These are phyloP conservation scores for Scutellaria galericulata DNA, from an alignment of 257 asterid genomes.

Conservation along the genomic window DNA sequence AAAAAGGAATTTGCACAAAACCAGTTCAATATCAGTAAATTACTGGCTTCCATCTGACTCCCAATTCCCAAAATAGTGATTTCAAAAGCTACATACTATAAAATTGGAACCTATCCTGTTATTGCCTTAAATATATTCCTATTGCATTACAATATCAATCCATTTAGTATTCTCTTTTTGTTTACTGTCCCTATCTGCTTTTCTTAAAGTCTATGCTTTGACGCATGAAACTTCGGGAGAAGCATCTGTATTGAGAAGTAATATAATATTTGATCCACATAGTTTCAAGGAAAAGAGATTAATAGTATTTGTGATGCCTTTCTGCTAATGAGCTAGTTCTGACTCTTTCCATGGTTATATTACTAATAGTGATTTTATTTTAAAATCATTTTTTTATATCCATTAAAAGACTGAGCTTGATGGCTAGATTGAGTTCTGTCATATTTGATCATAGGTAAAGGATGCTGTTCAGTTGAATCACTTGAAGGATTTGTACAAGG, in stretches of 20 bases:
- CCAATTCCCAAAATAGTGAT: background rate
- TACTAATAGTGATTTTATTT: background rate
- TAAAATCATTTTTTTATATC: constrained; percentile 4
- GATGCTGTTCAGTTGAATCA: constrained; percentile 60
- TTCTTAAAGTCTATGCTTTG: constrained; percentile 20
- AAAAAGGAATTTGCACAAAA: background rate
- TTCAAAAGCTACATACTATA: background rate
- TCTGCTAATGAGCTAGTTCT: constrained; percentile 22
- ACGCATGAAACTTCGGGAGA: constrained; percentile 18
- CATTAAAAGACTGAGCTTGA: constrained; percentile 18
- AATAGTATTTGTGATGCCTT: constrained; percentile 8
- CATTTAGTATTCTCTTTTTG: background rate
- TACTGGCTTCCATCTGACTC: background rate
- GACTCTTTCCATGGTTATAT: background rate
- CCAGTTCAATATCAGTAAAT: background rate
- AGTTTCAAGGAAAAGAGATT: background rate
- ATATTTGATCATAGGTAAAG: constrained; percentile 57
- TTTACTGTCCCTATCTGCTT: constrained; percentile 2
- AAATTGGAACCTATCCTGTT: background rate
- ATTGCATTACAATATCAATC: constrained; percentile 1
- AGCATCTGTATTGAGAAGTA: background rate
- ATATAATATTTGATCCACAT: background rate
- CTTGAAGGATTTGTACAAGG: constrained; percentile 67
- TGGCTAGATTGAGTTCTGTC: constrained; percentile 27
- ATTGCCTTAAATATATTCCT: background rate